phyloP scores from a whole-genome alignment of 805 yeast species.

The Saccharomyces kudriavzevii region DNA sequence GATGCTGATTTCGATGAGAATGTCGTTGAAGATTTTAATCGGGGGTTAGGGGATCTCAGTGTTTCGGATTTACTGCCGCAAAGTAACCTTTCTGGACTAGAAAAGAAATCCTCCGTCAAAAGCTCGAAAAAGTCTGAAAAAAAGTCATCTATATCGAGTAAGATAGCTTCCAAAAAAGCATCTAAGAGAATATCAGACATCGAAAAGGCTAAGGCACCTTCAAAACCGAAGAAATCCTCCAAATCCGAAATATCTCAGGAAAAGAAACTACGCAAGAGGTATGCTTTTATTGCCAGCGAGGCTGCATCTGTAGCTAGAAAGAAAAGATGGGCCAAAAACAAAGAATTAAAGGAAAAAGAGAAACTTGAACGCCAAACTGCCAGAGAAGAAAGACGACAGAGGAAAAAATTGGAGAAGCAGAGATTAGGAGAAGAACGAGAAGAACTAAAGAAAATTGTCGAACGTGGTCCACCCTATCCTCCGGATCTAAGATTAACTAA shows the following conservation, averaged over 20 bases:
- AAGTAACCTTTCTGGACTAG: conserved; percentile 12
- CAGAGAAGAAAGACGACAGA: conserved; percentile 14
- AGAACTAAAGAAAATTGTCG: conserved; percentile 26
- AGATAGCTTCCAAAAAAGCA: conserved; percentile 11
- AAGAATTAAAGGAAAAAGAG: conserved; percentile 3
- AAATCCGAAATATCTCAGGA: conserved; percentile 12
- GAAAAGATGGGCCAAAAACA: not conserved
- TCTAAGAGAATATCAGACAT: conserved; percentile 5
- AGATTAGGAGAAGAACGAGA: conserved; percentile 19
- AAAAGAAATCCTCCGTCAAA: conserved; percentile 19
- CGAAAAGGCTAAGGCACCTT: not conserved
- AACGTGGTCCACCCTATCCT: conserved; percentile 31
- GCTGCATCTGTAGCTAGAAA: conserved; percentile 26
- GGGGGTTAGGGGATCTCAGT: conserved; percentile 19
- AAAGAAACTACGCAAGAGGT: conserved; percentile 16
- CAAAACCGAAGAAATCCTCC: conserved; percentile 4
- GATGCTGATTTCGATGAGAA: conserved; percentile 14
- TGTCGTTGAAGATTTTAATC: conserved; percentile 24
- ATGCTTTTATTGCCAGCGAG: conserved; percentile 15
- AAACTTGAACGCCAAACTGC: conserved; percentile 6
- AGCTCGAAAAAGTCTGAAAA: conserved; percentile 5
- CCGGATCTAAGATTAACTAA: conserved; percentile 24
- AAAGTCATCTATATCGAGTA: conserved; percentile 9
- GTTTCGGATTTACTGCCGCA: conserved; percentile 12
- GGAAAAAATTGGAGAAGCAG: conserved; percentile 17